Base-by-base conservation (phyloP, 2,329 filamentous ascomycete species). In the Scedosporium boydii region DNA sequence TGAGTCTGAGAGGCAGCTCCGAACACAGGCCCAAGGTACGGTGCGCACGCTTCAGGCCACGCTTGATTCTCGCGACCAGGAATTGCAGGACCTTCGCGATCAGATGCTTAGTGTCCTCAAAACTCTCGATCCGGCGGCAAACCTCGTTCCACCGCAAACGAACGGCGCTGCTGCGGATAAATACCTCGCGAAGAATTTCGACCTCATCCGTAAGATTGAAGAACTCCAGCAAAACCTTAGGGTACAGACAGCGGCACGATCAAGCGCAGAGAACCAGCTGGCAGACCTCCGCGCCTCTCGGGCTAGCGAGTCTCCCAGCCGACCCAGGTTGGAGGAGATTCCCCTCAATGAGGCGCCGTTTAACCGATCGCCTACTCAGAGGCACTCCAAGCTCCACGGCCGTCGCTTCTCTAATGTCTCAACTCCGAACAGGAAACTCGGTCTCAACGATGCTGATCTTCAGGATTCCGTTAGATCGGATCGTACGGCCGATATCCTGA, bases 1-100 rank as follows among this genome's bases (percentile, higher is more conserved):
- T 23, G 95, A 98, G 69, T 93, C 92, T 1, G 93, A 98, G 74
- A 84, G 90, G 58, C 93, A 97, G 69, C 78, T 96, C 62, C 89
- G 91, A 44, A 84, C 81, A 2, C 93, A 97, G 72, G 90, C 92
- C 10, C 93, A 98, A 72, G 82, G 88, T 5, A 96, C 93, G 59
- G 89, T 90, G 27, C 87, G 91, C 58, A 88, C 91, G 12, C 80
- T 96, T 62, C 93, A 97, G 70, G 76, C 82, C 2, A 86, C 91
- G 1, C 78, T 98, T 10, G 93, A 96, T 69, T 84, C 87, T 53
- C 86, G 89, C 38, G 89, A 96, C 69, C 84, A 85, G 66, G 93
- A 98, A 73, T 82, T 97, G 46, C 83, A 87, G 44, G 90, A 93
- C 65, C 85, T 93, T 63, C 90, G 90, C 56, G 82, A 85, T 27